These are phyloP conservation scores for Tylopilus sp. DNA, from an alignment of 1,284 basidiomycete genomes.

Conservation along the genomic window DNA sequence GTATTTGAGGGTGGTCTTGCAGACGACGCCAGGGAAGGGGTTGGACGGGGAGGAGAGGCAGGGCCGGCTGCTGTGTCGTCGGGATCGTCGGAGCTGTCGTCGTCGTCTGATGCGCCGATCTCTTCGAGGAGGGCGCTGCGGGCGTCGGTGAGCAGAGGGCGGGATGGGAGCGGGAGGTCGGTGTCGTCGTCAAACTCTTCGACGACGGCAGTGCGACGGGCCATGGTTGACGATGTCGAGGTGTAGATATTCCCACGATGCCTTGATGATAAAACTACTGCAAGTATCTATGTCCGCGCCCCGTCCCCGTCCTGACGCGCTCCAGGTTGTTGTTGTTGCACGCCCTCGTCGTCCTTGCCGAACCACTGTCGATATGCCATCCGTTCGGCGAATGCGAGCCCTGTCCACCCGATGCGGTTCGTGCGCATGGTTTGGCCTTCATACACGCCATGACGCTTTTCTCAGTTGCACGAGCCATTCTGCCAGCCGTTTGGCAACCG, in stretches of 20 bases:
- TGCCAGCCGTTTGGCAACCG: slow-evolving; percentile 91
- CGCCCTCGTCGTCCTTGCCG: slow-evolving; percentile 8
- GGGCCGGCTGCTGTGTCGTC: slow-evolving; percentile 46
- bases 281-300: slow-evolving; percentile 4
- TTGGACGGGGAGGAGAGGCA: slow-evolving; percentile 48
- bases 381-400: slow-evolving; percentile 82
- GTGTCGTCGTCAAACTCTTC: slow-evolving; percentile 89
- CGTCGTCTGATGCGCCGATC: slow-evolving; percentile 44
- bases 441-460: slow-evolving; percentile 10
- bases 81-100: slow-evolving; percentile 37
- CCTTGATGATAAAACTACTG: slow-evolving; percentile 13
- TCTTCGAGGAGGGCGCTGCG: slow-evolving; percentile 78
- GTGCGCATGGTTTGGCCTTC: slow-evolving; percentile 30
- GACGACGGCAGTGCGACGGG: slow-evolving; percentile 58
- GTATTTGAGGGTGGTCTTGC: slow-evolving; percentile 34
- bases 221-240: slow-evolving; percentile 48
- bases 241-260: slow-evolving; percentile 26
- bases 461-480: slow-evolving; percentile 78
- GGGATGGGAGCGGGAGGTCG: slow-evolving; percentile 70
- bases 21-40: slow-evolving; percentile 24
- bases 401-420: slow-evolving; percentile 76
- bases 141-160: slow-evolving; percentile 62
- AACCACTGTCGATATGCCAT: slow-evolving; percentile 44
- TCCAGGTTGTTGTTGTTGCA: slow-evolving; percentile 20
- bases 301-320: neutral